Percentiles rank a stretch among this genome's conserved stretches.
phyloP scores from a whole-genome alignment of 768 basidiomycete genomes.

The Amanita pseudoporphyria region DNA sequence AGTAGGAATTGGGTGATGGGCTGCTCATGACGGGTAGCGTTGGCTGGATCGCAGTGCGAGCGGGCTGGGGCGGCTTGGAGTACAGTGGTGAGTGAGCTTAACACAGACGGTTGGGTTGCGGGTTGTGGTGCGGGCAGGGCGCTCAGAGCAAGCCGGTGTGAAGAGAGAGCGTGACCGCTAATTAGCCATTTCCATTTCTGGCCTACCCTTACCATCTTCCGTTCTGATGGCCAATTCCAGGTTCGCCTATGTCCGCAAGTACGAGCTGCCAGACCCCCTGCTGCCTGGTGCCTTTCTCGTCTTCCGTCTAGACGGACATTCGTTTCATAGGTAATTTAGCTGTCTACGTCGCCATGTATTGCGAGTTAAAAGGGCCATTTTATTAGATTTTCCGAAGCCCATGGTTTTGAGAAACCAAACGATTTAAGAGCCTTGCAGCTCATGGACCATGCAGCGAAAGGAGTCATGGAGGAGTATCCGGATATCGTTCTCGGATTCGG shows the following conservation, averaged over 20 bases:
- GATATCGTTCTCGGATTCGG: constrained; percentile 89
- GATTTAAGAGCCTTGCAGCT: constrained; percentile 78
- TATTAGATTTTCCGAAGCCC: constrained; percentile 73
- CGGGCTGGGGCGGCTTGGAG: neutral
- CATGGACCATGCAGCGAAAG: constrained; percentile 85
- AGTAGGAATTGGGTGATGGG: constrained; percentile 28
- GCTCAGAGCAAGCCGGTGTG: neutral
- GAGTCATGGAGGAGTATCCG: constrained; percentile 72
- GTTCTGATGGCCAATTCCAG: constrained; percentile 80
- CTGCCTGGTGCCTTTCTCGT: constrained; percentile 80
- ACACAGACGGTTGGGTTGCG: neutral
- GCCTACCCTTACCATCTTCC: neutral
- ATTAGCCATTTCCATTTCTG: constrained; percentile 1
- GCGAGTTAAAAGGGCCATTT: constrained; percentile 2
- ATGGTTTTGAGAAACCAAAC: constrained; percentile 85
- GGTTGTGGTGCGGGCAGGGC: neutral
- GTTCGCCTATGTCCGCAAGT: constrained; percentile 84
- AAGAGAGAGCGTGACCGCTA: constrained; percentile 5
- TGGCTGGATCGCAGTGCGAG: too few species aligned
- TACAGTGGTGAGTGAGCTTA: neutral
- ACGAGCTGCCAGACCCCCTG: constrained; percentile 82
- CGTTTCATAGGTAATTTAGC: constrained; percentile 74
- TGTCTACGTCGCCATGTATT: neutral
- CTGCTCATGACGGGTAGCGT: constrained; percentile 24
- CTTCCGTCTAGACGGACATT: constrained; percentile 84